phyloP scores from a whole-genome alignment of 306 rosid species.

The Rosa multiflora region DNA sequence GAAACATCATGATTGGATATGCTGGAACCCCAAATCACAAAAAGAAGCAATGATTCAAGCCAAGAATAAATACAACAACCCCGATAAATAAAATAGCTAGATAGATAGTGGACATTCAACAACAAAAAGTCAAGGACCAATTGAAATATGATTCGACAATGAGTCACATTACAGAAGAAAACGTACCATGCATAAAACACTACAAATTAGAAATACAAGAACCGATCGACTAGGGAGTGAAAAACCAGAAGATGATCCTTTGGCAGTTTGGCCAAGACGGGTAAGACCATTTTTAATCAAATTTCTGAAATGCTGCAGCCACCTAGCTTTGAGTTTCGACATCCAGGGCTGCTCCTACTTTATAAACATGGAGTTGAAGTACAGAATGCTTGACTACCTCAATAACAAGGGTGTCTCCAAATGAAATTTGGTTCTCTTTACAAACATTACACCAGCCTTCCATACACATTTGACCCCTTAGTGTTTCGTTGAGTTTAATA shows the following conservation, averaged over 20 bases:
- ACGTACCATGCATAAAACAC: neutral
- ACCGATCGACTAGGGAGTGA: neutral
- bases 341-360: neutral
- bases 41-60: too few relatives aligned
- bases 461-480: neutral
- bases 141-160: neutral
- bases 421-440: neutral
- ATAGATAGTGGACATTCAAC: neutral
- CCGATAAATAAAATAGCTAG: neutral
- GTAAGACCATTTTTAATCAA: neutral
- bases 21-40: too few relatives aligned
- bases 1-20: too few relatives aligned
- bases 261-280: neutral
- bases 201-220: neutral
- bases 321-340: neutral
- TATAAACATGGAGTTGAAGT: neutral
- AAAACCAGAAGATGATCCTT: neutral
- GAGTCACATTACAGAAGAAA: neutral
- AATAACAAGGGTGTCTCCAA: slow-evolving; percentile 9
- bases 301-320: neutral
- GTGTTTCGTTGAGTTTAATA: neutral
- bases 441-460: neutral
- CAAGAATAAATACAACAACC: too few relatives aligned
- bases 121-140: neutral
- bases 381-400: slow-evolving; percentile 5